phyloP scores from a whole-genome alignment of 495 filamentous ascomycete species.

The Bathelium albidoporum region DNA sequence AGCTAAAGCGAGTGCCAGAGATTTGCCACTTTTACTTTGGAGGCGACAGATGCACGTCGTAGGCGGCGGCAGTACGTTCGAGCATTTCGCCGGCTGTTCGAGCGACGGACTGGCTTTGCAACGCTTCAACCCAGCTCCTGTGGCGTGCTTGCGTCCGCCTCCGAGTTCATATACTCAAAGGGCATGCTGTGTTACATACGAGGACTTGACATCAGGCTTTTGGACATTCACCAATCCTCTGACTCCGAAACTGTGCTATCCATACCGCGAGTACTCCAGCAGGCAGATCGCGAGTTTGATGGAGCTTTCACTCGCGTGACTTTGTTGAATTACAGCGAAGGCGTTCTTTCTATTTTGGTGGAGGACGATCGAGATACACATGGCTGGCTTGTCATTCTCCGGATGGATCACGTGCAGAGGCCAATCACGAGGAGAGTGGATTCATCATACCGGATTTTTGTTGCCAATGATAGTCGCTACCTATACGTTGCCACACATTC shows the following conservation, averaged over 20 bases:
- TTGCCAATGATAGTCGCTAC: conserved; percentile 42
- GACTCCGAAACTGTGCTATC: background rate
- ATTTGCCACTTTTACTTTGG: background rate
- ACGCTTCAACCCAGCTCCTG: background rate
- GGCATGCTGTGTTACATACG: conserved; percentile 5
- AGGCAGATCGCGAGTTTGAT: background rate
- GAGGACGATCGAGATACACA: conserved; percentile 27
- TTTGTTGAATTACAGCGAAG: conserved; percentile 51
- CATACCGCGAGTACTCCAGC: background rate
- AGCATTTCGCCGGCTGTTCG: background rate
- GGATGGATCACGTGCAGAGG: conserved; percentile 20
- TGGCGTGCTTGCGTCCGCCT: background rate
- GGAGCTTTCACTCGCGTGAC: conserved; percentile 9
- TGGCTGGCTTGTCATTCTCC: conserved; percentile 50
- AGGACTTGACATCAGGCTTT: background rate
- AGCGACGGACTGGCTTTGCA: conserved; percentile 2
- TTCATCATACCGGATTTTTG: conserved; percentile 33
- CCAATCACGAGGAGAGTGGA: conserved; percentile 23
- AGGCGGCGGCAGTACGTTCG: background rate
- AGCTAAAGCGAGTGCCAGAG: conserved; percentile 10
- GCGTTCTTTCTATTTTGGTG: conserved; percentile 47
- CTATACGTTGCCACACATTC: conserved; percentile 61
- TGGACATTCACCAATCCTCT: background rate
- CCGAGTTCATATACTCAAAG: background rate
- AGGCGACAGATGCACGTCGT: background rate